Conservation (phyloP, 1,139 yeast species). For the Protomyces pachydermus region DNA sequence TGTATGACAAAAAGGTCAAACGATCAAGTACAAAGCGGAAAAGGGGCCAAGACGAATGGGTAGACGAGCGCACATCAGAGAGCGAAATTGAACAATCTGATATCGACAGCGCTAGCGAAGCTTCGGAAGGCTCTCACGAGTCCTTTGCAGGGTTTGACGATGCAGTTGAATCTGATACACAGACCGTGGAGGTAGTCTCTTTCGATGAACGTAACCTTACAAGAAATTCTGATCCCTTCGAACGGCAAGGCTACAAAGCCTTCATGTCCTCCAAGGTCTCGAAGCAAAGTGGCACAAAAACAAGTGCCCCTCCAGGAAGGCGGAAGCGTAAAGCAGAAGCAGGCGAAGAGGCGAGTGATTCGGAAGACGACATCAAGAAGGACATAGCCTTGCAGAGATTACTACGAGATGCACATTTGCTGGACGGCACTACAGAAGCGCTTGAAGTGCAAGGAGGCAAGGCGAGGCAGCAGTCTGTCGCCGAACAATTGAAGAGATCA, state of each 20-base stretch:
- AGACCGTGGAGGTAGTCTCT: conserved; percentile 11
- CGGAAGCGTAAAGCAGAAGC: neutral
- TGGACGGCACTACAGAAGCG: conserved; percentile 17
- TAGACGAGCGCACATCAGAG: neutral
- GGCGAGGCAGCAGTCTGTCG: conserved; percentile 10
- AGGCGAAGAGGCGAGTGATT: conserved; percentile 7
- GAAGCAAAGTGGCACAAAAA: neutral
- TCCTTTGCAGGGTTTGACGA: conserved; percentile 6
- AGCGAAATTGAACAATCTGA: neutral
- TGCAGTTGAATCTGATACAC: neutral
- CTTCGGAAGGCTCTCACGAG: neutral
- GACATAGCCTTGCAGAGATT: conserved; percentile 29
- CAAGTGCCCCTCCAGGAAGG: neutral
- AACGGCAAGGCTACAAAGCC: conserved; percentile 15
- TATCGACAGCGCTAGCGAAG: neutral
- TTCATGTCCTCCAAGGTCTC: conserved; percentile 25
- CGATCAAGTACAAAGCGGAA: neutral
- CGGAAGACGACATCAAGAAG: conserved; percentile 26
- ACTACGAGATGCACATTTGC: conserved; percentile 28
- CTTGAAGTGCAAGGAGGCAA: conserved; percentile 9
- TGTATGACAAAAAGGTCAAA: conserved; percentile 7
- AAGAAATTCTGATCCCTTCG: neutral
- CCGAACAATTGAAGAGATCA: conserved; percentile 5
- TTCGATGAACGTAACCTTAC: conserved; percentile 6
- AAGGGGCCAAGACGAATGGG: neutral